Evolutionary conservation across 805 yeast genomes (phyloP).

Genomic region (Candida glaebosa): DNA sequence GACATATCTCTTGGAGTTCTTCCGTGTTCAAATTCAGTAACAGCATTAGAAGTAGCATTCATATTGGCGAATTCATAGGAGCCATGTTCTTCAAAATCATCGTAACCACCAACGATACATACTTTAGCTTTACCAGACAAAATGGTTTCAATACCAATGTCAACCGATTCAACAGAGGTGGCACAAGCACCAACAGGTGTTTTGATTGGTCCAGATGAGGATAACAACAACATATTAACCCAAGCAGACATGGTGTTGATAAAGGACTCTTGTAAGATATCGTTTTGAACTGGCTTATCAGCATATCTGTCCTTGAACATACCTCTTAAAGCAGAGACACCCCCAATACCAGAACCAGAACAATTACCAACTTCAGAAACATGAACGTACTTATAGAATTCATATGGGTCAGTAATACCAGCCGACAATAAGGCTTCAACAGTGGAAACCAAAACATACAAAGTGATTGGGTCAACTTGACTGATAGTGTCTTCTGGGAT

Average conservation of each 20-base stretch:
- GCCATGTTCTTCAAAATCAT: conserved; percentile 99
- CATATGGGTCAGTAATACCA: conserved; percentile 98
- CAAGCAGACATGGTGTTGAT: conserved; percentile 99
- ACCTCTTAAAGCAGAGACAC: conserved; percentile 94
- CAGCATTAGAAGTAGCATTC: conserved; percentile 95
- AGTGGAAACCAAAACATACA: conserved; percentile 88
- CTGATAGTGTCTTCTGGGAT: conserved; percentile 85
- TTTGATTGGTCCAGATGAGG: conserved; percentile 98
- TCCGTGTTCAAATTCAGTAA: conserved; percentile 87
- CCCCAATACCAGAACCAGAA: conserved; percentile 99
- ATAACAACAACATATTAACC: conserved; percentile 96
- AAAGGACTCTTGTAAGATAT: conserved; percentile 95
- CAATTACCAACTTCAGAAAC: conserved; percentile 99
- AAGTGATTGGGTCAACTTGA: conserved; percentile 96
- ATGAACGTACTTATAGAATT: conserved; percentile 96
- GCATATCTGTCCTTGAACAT: conserved; percentile 95
- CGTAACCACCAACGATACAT: conserved; percentile 97
- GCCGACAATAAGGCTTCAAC: conserved; percentile 91
- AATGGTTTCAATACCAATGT: conserved; percentile 92
- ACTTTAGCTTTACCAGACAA: conserved; percentile 92
- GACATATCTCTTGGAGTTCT: conserved; percentile 99
- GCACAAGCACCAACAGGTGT: conserved; percentile 99
- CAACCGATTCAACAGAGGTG: conserved; percentile 96
- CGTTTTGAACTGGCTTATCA: conserved; percentile 95
- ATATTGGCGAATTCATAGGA: conserved; percentile 96